Percentiles rank a stretch among this genome's conserved stretches.
Conservation (phyloP, 352 stramenopile genomes). For the Stramenopiles sp. region DNA sequence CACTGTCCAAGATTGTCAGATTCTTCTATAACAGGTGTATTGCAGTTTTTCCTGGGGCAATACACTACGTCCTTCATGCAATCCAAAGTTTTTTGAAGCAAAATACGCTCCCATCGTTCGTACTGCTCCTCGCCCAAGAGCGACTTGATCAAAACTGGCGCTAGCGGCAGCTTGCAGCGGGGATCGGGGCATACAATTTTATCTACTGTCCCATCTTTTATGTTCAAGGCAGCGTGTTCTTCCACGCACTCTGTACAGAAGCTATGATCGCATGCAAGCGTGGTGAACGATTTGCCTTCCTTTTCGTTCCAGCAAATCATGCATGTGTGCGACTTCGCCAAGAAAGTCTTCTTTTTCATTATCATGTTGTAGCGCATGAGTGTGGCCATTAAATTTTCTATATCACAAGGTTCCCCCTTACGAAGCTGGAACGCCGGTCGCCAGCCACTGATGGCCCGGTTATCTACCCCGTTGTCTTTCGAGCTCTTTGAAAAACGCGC, state of each 20-base stretch:
- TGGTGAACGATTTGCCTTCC: not conserved
- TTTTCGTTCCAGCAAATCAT: not conserved
- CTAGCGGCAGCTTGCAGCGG: not conserved
- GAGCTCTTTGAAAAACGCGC: not conserved
- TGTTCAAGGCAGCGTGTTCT: not conserved
- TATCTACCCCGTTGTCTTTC: not conserved
- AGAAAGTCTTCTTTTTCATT: not conserved
- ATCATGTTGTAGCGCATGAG: not conserved
- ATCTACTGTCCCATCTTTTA: not conserved
- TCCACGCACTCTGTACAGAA: not conserved
- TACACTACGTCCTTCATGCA: not conserved
- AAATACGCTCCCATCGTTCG: not conserved
- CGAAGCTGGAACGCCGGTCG: not conserved
- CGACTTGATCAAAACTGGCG: not conserved
- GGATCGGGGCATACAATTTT: not conserved
- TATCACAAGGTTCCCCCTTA: not conserved
- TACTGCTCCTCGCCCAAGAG: not conserved
- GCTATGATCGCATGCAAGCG: not conserved
- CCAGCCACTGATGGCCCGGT: not conserved
- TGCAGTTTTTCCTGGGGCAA: not conserved
- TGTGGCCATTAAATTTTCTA: not conserved
- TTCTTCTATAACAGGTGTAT: not conserved
- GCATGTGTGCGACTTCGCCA: not conserved
- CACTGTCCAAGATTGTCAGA: not conserved
- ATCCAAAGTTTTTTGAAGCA: not conserved